These are phyloP conservation scores for Gaeumannomyces sp. DNA, from an alignment of 2,329 filamentous ascomycete genomes.

Conservation along the genomic window DNA sequence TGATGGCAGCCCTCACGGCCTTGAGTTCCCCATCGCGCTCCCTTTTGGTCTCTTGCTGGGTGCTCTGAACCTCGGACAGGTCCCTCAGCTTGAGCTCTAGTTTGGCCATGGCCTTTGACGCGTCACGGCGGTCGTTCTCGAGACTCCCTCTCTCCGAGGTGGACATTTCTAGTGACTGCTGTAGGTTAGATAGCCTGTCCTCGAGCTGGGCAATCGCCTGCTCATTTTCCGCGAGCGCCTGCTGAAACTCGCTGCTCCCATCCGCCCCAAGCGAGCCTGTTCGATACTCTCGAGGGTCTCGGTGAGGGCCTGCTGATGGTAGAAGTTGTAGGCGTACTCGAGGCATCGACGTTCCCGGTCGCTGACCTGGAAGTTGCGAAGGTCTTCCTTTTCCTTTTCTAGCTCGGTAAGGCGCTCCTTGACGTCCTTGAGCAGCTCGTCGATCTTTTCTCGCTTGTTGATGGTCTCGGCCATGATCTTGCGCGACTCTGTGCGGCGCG, in stretches of 20 bases:
- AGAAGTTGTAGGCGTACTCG: conserved; percentile 90
- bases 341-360: conserved; percentile 87
- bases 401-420: conserved; percentile 82
- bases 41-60: conserved; percentile 65
- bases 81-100: conserved; percentile 79
- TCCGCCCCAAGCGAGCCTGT: conserved; percentile 72
- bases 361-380: conserved; percentile 89
- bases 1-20: conserved; percentile 67
- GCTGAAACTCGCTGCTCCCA: conserved; percentile 73
- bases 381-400: conserved; percentile 94
- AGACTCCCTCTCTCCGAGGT: conserved; percentile 79
- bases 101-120: conserved; percentile 73
- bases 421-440: conserved; percentile 86
- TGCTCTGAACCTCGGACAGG: conserved; percentile 74
- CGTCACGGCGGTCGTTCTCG: conserved; percentile 82
- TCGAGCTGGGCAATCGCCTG: conserved; percentile 73
- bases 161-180: conserved; percentile 77
- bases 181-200: conserved; percentile 69
- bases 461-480: conserved; percentile 98
- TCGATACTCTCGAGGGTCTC: conserved; percentile 78
- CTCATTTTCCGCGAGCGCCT: conserved; percentile 71
- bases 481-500: conserved; percentile 79
- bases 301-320: conserved; percentile 75
- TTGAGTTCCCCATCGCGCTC: conserved; percentile 68
- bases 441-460: conserved; percentile 90